These are phyloP conservation scores for Nakataea oryzae DNA, from an alignment of 2,329 filamentous ascomycete species.

Conservation along the genomic window DNA sequence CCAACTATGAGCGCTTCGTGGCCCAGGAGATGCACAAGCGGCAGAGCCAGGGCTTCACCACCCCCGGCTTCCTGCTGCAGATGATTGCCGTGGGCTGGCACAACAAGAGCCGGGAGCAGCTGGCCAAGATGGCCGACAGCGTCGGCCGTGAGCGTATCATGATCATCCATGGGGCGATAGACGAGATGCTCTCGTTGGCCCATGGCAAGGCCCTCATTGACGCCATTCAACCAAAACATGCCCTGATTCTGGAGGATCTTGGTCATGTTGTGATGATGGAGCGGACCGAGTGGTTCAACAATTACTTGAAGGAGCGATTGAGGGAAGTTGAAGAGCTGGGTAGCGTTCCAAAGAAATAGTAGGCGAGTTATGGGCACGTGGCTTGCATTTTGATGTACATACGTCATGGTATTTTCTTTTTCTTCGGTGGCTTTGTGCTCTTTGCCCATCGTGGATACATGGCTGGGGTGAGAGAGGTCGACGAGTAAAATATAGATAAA, in stretches of 20 bases:
- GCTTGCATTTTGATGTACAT: neutral
- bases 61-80: conserved; percentile 64
- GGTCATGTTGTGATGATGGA: conserved; percentile 71
- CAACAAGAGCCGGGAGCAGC: conserved; percentile 57
- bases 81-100: conserved; percentile 73
- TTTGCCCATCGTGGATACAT: neutral
- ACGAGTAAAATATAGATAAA: neutral
- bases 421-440: neutral
- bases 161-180: conserved; percentile 64
- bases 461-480: neutral
- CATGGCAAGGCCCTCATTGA: conserved; percentile 61
- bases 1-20: conserved; percentile 55
- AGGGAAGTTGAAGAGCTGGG: conserved; percentile 30
- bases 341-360: neutral
- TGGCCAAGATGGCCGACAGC: conserved; percentile 52
- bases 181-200: conserved; percentile 66
- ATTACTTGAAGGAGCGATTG: conserved; percentile 46
- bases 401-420: neutral
- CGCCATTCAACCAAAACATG: conserved; percentile 50
- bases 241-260: conserved; percentile 55
- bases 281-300: conserved; percentile 57
- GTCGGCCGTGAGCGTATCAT: conserved; percentile 67
- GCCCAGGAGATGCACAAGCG: conserved; percentile 71
- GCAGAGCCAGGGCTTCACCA: conserved; percentile 48
- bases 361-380: neutral